These are phyloP conservation scores for Metschnikowia gelsemii DNA, from an alignment of 805 yeast genomes.

Conservation along the genomic window DNA sequence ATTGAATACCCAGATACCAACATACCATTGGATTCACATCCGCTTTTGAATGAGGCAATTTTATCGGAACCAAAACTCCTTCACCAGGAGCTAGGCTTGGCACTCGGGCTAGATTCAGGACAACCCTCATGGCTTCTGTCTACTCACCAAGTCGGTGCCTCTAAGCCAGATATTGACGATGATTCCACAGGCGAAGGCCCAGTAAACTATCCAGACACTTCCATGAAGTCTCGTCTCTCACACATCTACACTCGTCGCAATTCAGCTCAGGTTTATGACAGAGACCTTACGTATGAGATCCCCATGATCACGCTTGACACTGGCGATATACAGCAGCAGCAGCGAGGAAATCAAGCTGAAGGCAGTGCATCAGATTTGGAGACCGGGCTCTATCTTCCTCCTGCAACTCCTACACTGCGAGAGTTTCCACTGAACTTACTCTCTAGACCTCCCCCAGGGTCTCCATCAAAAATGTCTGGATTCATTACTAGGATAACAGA, in stretches of 20 bases:
- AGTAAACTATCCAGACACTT: conserved; percentile 2
- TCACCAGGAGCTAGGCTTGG: conserved; percentile 9
- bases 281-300: conserved; percentile 15
- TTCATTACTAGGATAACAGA: conserved; percentile 17
- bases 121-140: conserved; percentile 12
- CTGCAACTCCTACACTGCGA: conserved; percentile 7
- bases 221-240: not conserved
- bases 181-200: not conserved
- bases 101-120: conserved; percentile 8
- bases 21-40: conserved; percentile 11
- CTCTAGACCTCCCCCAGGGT: conserved; percentile 7
- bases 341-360: not conserved
- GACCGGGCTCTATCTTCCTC: conserved; percentile 8
- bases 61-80: conserved; percentile 6
- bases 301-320: conserved; percentile 20
- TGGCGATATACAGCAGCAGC: not conserved
- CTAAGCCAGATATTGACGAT: not conserved
- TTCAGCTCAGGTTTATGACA: not conserved
- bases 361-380: conserved; percentile 10
- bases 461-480: conserved; percentile 17
- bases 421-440: conserved; percentile 5
- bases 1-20: conserved; percentile 9
- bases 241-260: conserved; percentile 3
- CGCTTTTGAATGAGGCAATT: conserved; percentile 11
- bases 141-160: not conserved